phyloP scores from a whole-genome alignment of 2,329 filamentous ascomycete genomes.

The Karstenula rhodostoma region DNA sequence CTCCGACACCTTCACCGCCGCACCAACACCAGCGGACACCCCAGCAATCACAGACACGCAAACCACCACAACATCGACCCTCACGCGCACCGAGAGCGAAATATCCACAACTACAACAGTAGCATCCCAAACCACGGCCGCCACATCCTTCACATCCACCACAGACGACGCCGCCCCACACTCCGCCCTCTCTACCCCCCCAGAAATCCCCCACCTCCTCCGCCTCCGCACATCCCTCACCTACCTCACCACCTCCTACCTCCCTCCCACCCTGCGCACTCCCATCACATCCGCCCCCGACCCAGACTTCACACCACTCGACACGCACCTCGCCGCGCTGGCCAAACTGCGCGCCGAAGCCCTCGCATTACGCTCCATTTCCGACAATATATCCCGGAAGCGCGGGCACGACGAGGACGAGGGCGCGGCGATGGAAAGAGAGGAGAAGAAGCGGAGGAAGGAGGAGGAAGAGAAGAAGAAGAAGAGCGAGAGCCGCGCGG shows the following conservation, averaged over 20 bases:
- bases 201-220: slow-evolving; percentile 65
- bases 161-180: slow-evolving; percentile 23
- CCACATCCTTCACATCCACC: slow-evolving; percentile 19
- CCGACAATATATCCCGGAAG: slow-evolving; percentile 74
- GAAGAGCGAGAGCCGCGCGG: slow-evolving; percentile 78
- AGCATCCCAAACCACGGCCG: slow-evolving; percentile 28
- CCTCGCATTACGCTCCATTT: slow-evolving; percentile 70
- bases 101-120: slow-evolving; percentile 30
- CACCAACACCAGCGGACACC: neutral
- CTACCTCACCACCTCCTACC: slow-evolving; percentile 70
- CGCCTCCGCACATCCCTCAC: slow-evolving; percentile 69
- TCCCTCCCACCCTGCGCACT: slow-evolving; percentile 54
- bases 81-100: neutral
- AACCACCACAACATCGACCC: slow-evolving; percentile 11
- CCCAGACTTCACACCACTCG: slow-evolving; percentile 74
- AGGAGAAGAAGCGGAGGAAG: slow-evolving; percentile 83
- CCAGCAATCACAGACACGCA: slow-evolving; percentile 29
- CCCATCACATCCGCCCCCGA: slow-evolving; percentile 55
- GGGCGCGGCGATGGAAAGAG: slow-evolving; percentile 67
- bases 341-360: slow-evolving; percentile 75
- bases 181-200: slow-evolving; percentile 37
- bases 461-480: slow-evolving; percentile 90
- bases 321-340: slow-evolving; percentile 73
- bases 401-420: slow-evolving; percentile 66
- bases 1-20: slow-evolving; percentile 54